A percentile compares a stretch with the other conserved stretches of the same genome.
These are phyloP conservation scores for Tricholoma bakamatsutake DNA, from an alignment of 768 basidiomycete species.

Conservation along the genomic window DNA sequence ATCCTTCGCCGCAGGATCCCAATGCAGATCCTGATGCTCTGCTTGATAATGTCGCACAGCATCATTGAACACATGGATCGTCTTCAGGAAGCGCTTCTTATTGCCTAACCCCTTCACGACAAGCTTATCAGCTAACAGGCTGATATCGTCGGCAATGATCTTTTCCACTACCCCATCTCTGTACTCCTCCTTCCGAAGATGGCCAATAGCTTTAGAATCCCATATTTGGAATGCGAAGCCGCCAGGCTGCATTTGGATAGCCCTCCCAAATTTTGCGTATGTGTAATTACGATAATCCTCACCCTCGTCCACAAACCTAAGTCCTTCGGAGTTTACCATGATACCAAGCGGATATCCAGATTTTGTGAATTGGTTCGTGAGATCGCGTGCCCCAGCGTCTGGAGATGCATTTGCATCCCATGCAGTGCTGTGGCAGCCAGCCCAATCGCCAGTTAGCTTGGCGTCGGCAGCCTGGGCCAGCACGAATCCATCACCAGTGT, in stretches of 20 bases:
- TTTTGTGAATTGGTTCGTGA: constrained; percentile 70
- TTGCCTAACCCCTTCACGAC: constrained; percentile 39
- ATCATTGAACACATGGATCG: constrained; percentile 44
- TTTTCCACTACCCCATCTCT: constrained; percentile 55
- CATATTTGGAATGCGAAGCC: constrained; percentile 63
- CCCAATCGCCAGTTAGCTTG: constrained; percentile 58
- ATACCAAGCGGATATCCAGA: constrained; percentile 69
- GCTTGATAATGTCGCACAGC: constrained; percentile 34
- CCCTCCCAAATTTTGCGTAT: constrained; percentile 62
- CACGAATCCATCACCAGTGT: constrained; percentile 58
- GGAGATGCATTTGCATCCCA: constrained; percentile 61
- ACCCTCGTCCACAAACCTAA: constrained; percentile 67
- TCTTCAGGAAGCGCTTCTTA: constrained; percentile 35
- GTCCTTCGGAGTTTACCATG: constrained; percentile 55
- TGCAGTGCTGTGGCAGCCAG: constrained; percentile 64
- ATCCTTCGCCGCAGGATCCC: constrained; percentile 66
- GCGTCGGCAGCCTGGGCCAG: constrained; percentile 49
- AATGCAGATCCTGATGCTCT: constrained; percentile 30
- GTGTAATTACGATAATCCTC: constrained; percentile 70
- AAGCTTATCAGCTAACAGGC: constrained; percentile 46
- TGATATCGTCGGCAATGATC: constrained; percentile 39
- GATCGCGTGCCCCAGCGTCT: constrained; percentile 45
- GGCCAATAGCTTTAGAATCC: constrained; percentile 39
- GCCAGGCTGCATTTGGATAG: constrained; percentile 52
- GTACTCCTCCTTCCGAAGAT: constrained; percentile 60